Evolutionary conservation across 2,329 filamentous ascomycete species (phyloP).

Genomic region (Calonectria pauciramosa): DNA sequence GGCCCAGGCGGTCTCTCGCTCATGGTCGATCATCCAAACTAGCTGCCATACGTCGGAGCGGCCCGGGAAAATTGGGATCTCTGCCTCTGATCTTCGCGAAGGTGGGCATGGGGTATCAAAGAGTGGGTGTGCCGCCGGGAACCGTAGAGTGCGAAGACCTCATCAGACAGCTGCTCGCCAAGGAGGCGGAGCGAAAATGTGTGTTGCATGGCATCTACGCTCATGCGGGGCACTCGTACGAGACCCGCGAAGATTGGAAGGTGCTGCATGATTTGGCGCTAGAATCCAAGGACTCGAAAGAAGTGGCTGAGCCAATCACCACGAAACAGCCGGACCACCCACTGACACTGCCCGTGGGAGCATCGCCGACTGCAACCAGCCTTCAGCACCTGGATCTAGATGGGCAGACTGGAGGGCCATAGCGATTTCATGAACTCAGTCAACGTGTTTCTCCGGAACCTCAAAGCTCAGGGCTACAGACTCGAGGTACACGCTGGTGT

Average conservation of each 20-base stretch:
- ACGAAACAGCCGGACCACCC: neutral
- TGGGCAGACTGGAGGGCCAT: slow-evolving; percentile 14
- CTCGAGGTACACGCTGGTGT: slow-evolving; percentile 82
- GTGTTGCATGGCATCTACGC: slow-evolving; percentile 75
- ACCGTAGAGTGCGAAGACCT: slow-evolving; percentile 61
- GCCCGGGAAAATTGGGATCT: slow-evolving; percentile 55
- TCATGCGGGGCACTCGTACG: slow-evolving; percentile 81
- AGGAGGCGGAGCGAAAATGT: slow-evolving; percentile 46
- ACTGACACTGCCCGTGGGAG: slow-evolving; percentile 8
- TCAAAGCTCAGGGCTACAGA: slow-evolving; percentile 54
- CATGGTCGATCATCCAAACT: slow-evolving; percentile 76
- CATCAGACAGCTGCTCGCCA: slow-evolving; percentile 56
- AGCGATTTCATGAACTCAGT: slow-evolving; percentile 55
- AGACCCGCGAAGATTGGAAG: slow-evolving; percentile 63
- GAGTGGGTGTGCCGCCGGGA: slow-evolving; percentile 73
- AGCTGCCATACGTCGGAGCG: slow-evolving; percentile 63
- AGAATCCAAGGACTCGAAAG: slow-evolving; percentile 7
- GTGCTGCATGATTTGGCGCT: slow-evolving; percentile 70
- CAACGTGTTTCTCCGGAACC: slow-evolving; percentile 52
- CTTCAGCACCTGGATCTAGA: slow-evolving; percentile 3
- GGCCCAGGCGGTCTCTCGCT: slow-evolving; percentile 69
- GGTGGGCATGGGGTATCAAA: slow-evolving; percentile 78
- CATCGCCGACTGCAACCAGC: slow-evolving; percentile 12
- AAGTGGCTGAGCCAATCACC: slow-evolving; percentile 3
- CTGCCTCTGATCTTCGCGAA: slow-evolving; percentile 75